Evolutionary conservation across 2,329 filamentous ascomycete genomes (phyloP).

Genomic region (Pseudogymnoascus sp.): DNA sequence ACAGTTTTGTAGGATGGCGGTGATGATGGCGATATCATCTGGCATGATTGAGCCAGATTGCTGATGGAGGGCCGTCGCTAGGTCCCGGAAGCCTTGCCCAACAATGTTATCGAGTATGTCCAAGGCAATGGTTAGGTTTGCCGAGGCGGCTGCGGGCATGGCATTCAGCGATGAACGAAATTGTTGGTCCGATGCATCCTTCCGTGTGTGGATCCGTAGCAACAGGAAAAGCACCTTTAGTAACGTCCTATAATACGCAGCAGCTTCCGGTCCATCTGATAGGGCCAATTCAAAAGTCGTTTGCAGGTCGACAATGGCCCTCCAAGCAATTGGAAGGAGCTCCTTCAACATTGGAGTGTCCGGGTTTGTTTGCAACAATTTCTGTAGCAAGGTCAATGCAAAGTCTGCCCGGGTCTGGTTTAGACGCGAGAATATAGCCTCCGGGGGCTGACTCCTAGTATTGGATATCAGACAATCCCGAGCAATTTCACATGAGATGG

Average conservation of each 20-base stretch:
- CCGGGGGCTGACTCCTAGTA: constrained; percentile 61
- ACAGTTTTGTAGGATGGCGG: constrained; percentile 78
- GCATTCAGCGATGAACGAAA: constrained; percentile 15
- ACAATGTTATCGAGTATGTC: constrained; percentile 76
- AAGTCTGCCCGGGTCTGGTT: constrained; percentile 71
- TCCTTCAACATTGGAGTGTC: constrained; percentile 41
- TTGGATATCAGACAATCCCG: constrained; percentile 75
- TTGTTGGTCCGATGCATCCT: constrained; percentile 26
- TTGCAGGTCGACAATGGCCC: constrained; percentile 46
- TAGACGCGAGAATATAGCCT: constrained; percentile 74
- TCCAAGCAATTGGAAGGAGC: constrained; percentile 53
- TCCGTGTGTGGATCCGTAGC: constrained; percentile 52
- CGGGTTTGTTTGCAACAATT: constrained; percentile 54
- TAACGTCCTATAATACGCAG: constrained; percentile 71
- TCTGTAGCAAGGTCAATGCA: constrained; percentile 73
- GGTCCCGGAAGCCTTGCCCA: constrained; percentile 70
- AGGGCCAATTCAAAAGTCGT: constrained; percentile 54
- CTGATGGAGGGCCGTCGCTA: constrained; percentile 78
- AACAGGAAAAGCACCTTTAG: constrained; percentile 80
- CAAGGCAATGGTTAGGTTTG: constrained; percentile 37
- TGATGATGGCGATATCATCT: constrained; percentile 79
- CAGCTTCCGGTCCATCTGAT: constrained; percentile 41
- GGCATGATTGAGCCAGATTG: constrained; percentile 57
- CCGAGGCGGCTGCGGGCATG: constrained; percentile 23
- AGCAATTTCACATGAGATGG: constrained; percentile 45